Base-by-base conservation (phyloP, 805 yeast genomes). In the Candida sphagnicola region DNA sequence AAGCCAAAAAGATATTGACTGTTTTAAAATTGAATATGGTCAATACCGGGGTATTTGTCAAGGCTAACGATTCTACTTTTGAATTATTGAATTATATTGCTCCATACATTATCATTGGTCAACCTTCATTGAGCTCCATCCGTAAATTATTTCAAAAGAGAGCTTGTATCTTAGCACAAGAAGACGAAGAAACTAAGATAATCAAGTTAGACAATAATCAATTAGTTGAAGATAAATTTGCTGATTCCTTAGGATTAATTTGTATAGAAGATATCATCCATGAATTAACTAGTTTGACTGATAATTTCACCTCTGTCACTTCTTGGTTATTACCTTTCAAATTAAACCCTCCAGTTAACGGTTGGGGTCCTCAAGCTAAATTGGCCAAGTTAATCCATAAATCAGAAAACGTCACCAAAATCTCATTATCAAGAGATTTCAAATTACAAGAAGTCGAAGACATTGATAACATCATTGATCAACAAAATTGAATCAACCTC, bases 251-350 rank as follows among this genome's bases (percentile, higher is more conserved):
- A 39, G 89, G 91, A 19, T 66, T 82, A 43, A 78, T 85, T 46
- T 85, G 95, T 76, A 74, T 83, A 14, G 93, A 85, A 65, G 95
- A 85, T 62, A 70, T 85, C 40, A 76, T 85, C 39, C 87, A 81
- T 54, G 91, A 85, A 62, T 70, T 85, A 38, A 70, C 67, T 15
- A 58, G 79, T 13, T 52, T 83, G 49, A 85, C 88, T 14, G 86
- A 78, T 18, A 64, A 73, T 44, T 85, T 85, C 67, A 77, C 79
- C 50, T 61, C 61, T 19, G 77, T 79, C 41, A 67, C 74, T 43
- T 67, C 70, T 49, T 85, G 87, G 72, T 57, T 85, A 51, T 70
- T 74, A 42, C 93, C 95, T 28, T 84, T 85, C 66, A 67, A 73
- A 50, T 69, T 85, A 51, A 80, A 74, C 45, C 72, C 80, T 25